A percentile compares a stretch with the other conserved stretches of the same genome.
Conservation (phyloP, 345 rosid species). For the Cardamine resedifolia region DNA sequence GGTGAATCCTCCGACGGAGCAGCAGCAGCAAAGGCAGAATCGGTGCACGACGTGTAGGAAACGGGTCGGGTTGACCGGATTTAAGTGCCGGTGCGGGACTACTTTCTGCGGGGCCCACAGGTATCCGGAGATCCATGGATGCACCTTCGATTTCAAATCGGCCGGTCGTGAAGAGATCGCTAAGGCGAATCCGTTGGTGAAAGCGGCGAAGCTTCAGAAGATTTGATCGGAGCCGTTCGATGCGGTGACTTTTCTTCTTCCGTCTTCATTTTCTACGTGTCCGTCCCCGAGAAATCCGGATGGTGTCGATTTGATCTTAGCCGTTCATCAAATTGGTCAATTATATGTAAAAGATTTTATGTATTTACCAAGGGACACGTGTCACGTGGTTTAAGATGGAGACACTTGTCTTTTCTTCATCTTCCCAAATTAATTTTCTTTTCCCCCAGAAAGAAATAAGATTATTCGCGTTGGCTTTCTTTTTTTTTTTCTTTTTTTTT, state of each 20-base stretch:
- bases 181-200: slow-evolving; percentile 52
- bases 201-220: slow-evolving; percentile 52
- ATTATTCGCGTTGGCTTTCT: slow-evolving; percentile 30
- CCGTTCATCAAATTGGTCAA: slow-evolving; percentile 26
- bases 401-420: slow-evolving; percentile 14
- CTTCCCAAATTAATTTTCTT: slow-evolving; percentile 3
- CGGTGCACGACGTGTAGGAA: slow-evolving; percentile 52
- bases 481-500: background rate
- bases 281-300: background rate
- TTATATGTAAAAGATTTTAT: slow-evolving; percentile 31
- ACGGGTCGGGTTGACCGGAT: slow-evolving; percentile 55
- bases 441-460: slow-evolving; percentile 22
- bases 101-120: slow-evolving; percentile 49
- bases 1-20: slow-evolving; percentile 17
- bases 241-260: slow-evolving; percentile 27
- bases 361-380: slow-evolving; percentile 34
- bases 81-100: slow-evolving; percentile 52
- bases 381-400: slow-evolving; percentile 22
- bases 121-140: slow-evolving; percentile 53
- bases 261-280: slow-evolving; percentile 29
- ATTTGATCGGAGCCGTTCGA: slow-evolving; percentile 39
- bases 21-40: slow-evolving; percentile 37
- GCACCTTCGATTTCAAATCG: slow-evolving; percentile 52
- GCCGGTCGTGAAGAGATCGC: slow-evolving; percentile 57
- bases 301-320: slow-evolving; percentile 27